These are phyloP conservation scores for Cephaloascus fragrans DNA, from an alignment of 805 yeast genomes.

Conservation along the genomic window DNA sequence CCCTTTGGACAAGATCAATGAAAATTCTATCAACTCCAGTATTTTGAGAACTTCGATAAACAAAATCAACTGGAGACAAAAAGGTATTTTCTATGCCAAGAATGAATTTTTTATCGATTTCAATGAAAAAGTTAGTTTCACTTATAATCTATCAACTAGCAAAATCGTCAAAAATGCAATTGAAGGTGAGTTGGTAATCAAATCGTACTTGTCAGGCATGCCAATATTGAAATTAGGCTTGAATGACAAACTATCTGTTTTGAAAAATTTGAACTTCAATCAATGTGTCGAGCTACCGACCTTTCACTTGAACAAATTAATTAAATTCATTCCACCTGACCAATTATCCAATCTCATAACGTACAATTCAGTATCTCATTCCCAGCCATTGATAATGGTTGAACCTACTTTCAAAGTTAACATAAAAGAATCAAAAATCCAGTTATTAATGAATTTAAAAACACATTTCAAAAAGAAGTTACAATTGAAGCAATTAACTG, in stretches of 20 bases:
- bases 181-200: conserved; percentile 21
- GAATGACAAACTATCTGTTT: conserved; percentile 19
- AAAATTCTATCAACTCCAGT: conserved; percentile 43
- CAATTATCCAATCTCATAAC: conserved; percentile 27
- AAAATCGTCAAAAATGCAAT: conserved; percentile 21
- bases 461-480: conserved; percentile 24
- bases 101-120: conserved; percentile 33
- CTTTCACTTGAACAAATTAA: conserved; percentile 55
- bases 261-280: conserved; percentile 29
- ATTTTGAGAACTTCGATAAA: conserved; percentile 71
- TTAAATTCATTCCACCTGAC: conserved; percentile 84
- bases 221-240: conserved; percentile 30
- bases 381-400: conserved; percentile 37
- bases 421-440: conserved; percentile 14
- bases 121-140: conserved; percentile 26
- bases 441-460: conserved; percentile 22
- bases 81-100: conserved; percentile 32
- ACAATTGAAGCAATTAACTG: conserved; percentile 19
- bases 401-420: conserved; percentile 22
- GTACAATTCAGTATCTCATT: conserved; percentile 30
- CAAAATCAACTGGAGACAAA: conserved; percentile 35
- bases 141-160: conserved; percentile 19
- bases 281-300: conserved; percentile 71
- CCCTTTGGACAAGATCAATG: conserved; percentile 5
- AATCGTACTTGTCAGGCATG: conserved; percentile 33